Conservation (phyloP, 768 basidiomycete genomes). For the Suillus variegatus region DNA sequence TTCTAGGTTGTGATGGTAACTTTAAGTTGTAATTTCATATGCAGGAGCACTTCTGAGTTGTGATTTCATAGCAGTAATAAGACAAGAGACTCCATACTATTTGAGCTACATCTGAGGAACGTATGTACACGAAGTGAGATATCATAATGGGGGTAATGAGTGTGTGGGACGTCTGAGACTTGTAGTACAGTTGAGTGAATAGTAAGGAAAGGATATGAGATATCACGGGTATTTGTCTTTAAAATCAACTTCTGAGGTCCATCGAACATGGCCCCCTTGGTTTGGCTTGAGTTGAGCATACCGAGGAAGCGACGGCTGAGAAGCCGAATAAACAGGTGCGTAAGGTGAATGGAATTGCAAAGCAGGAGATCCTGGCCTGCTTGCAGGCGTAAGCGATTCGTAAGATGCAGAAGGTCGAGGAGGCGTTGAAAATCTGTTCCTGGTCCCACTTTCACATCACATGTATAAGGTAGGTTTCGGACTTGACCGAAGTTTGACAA, state of each 20-base stretch:
- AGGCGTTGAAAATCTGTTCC: constrained; percentile 13
- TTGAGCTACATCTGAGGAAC: background rate
- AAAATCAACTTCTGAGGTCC: constrained; percentile 23
- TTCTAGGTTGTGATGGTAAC: constrained; percentile 4
- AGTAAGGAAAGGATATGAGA: no score
- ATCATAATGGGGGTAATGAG: background rate
- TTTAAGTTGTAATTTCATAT: constrained; percentile 1
- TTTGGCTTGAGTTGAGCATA: constrained; percentile 4
- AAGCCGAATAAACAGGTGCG: background rate
- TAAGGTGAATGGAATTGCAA: constrained; percentile 4
- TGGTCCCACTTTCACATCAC: background rate
- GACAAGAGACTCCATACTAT: background rate
- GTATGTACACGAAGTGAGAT: background rate
- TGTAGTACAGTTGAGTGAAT: constrained; percentile 1
- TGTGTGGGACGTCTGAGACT: background rate
- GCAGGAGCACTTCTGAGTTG: background rate
- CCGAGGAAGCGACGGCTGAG: constrained; percentile 7
- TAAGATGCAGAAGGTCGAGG: constrained; percentile 13
- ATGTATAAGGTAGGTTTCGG: background rate
- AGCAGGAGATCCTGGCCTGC: constrained; percentile 6
- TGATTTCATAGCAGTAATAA: constrained; percentile 2
- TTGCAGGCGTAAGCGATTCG: constrained; percentile 9
- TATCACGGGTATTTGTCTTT: background rate
- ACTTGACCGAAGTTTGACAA: background rate
- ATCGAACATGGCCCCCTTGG: constrained; percentile 18